These are phyloP conservation scores for Arachis hypogaea DNA, from an alignment of 306 rosid species.

Conservation along the genomic window DNA sequence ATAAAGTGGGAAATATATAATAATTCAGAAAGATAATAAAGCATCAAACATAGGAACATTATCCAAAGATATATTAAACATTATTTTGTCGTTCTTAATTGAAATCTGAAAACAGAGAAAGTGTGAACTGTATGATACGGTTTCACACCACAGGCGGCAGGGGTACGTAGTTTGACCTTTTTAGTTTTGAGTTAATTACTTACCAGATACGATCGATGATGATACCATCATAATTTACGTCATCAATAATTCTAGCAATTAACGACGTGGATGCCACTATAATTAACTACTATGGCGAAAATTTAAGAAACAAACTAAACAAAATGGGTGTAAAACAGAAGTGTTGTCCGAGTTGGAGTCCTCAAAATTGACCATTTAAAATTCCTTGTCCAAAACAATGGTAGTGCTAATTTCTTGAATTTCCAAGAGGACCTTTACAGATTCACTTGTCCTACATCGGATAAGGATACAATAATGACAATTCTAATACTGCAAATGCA, in stretches of 20 bases:
- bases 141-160: background rate
- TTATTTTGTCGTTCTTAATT: no score
- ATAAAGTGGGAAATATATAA: background rate
- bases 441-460: background rate
- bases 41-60: background rate
- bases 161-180: slow-evolving; percentile 20
- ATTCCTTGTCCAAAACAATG: slow-evolving; percentile 39
- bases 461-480: slow-evolving; percentile 21
- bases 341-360: slow-evolving; percentile 34
- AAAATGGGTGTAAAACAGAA: slow-evolving; percentile 4
- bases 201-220: no score
- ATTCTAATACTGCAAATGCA: background rate
- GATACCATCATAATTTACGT: no score
- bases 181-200: no score
- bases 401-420: slow-evolving; percentile 29
- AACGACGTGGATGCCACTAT: slow-evolving; percentile 32
- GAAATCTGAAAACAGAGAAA: background rate
- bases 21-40: background rate
- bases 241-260: background rate
- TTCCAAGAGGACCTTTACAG: background rate
- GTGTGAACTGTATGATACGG: background rate
- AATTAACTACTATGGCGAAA: background rate
- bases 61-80: background rate
- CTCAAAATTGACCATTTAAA: slow-evolving; percentile 45
- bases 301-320: background rate